Percentiles rank a stretch among this genome's conserved stretches.
These are phyloP conservation scores for Berberis thunbergii DNA, from an alignment of 164 flowering plant genomes.

Conservation along the genomic window DNA sequence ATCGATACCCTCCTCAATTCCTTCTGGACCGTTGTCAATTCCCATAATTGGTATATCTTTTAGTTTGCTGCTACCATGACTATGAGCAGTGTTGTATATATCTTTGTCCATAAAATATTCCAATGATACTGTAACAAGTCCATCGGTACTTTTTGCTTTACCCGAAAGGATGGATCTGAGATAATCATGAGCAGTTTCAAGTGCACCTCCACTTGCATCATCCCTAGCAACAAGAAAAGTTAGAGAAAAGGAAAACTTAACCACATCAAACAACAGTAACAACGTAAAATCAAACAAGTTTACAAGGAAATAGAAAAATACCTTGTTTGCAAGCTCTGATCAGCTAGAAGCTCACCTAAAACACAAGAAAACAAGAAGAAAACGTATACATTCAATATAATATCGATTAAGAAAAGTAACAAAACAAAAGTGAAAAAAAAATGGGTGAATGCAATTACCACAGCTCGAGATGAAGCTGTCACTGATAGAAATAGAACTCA, in stretches of 20 bases:
- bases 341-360: slow-evolving; percentile 69
- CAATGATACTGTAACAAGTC: slow-evolving; percentile 7
- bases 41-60: slow-evolving; percentile 15
- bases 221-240: slow-evolving; percentile 22
- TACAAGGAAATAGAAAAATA: slow-evolving; percentile 10
- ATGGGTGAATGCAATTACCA: slow-evolving; percentile 30
- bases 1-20: slow-evolving; percentile 15
- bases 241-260: neutral
- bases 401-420: neutral
- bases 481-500: neutral
- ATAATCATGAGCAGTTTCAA: slow-evolving; percentile 23
- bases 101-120: slow-evolving; percentile 11
- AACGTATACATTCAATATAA: neutral
- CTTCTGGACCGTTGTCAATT: slow-evolving; percentile 13
- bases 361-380: slow-evolving; percentile 8
- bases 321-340: slow-evolving; percentile 37
- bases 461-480: slow-evolving; percentile 46
- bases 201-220: slow-evolving; percentile 22
- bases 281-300: slow-evolving; percentile 3
- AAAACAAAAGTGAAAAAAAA: neutral
- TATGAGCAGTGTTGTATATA: neutral
- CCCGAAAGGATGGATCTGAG: slow-evolving; percentile 5
- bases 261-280: neutral
- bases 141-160: slow-evolving; percentile 8
- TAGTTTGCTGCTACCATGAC: neutral